Base-by-base conservation (phyloP, 345 rosid species). In the Dipteronia sinensis region DNA sequence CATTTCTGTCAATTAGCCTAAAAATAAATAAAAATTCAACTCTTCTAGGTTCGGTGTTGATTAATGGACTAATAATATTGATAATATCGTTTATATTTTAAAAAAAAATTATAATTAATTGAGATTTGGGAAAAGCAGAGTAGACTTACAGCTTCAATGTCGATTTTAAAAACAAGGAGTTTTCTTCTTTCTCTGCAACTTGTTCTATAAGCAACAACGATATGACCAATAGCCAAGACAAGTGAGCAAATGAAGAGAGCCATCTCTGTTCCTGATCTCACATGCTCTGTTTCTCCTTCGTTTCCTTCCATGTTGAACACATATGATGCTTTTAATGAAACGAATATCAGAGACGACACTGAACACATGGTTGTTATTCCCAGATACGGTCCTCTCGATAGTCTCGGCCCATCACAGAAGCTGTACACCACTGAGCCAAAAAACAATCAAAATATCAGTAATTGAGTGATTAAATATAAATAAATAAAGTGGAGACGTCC, bases 101-200 rank as follows among this genome's bases (percentile, higher is more conserved):
- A n/a, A n/a, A n/a, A n/a, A n/a, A n/a, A n/a, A n/a, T n/a, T n/a
- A n/a, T n/a, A 25, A 46, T 40, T 69, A 65, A 73, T 34, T 23
- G 25, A 5, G 29, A 20, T 22, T 7, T 11, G 17, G 23, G 10
- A 27, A 59, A 51, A 46, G 15, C 5, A 29, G 23, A 68, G 76
- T 56, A 22, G 61, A 87, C 99, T 91, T 87, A 93, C 99, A 27
- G 98, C 93, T 94, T 96, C 99, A 23, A 92, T 93, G 86, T 93
- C 99, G 77, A 96, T 96, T 85, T 90, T 93, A 89, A 87, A 96
- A 23, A 96, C 98, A 61, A 92, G 87, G 53, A 96, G 97, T 81
- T 96, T 96, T 81, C 94, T 87, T 84, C 97, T 87, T 72, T 92
- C 98, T 77, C 93, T 85, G 85, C 99, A 96, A 76, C 98, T 92